These are phyloP conservation scores for Aspergillus brasiliensis DNA, from an alignment of 2,329 filamentous ascomycete genomes.

Conservation along the genomic window DNA sequence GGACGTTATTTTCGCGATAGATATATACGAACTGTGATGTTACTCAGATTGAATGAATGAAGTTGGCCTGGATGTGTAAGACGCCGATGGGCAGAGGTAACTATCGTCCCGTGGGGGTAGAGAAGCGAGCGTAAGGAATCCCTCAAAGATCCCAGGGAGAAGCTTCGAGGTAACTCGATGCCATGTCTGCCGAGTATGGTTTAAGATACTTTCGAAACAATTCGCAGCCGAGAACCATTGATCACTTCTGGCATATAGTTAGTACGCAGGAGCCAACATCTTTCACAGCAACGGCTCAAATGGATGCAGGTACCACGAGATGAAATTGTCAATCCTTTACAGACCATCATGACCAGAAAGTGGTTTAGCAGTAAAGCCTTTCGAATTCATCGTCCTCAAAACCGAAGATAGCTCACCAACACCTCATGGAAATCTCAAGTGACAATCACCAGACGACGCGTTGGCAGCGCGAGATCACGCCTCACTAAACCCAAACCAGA, in stretches of 20 bases:
- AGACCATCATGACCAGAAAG: constrained; percentile 40
- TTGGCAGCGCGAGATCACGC: constrained; percentile 25
- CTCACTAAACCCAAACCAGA: constrained; percentile 17
- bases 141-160: constrained; percentile 73
- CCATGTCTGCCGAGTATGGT: no score
- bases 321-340: constrained; percentile 43
- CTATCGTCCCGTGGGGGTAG: no score
- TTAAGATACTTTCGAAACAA: constrained; percentile 39
- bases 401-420: background rate
- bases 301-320: constrained; percentile 38
- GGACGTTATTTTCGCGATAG: background rate
- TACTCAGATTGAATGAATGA: background rate
- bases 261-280: constrained; percentile 35
- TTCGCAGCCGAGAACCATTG: background rate
- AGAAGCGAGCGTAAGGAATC: constrained; percentile 71
- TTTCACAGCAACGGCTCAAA: constrained; percentile 40
- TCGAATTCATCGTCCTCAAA: constrained; percentile 28
- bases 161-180: no score
- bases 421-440: constrained; percentile 12
- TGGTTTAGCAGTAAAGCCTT: constrained; percentile 29
- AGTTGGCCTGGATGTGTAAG: background rate
- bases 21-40: background rate
- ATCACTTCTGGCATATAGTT: background rate
- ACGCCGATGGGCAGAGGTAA: background rate
- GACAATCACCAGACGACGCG: constrained; percentile 19